phyloP scores from a whole-genome alignment of 495 filamentous ascomycete genomes.

The Neurospora sp. region DNA sequence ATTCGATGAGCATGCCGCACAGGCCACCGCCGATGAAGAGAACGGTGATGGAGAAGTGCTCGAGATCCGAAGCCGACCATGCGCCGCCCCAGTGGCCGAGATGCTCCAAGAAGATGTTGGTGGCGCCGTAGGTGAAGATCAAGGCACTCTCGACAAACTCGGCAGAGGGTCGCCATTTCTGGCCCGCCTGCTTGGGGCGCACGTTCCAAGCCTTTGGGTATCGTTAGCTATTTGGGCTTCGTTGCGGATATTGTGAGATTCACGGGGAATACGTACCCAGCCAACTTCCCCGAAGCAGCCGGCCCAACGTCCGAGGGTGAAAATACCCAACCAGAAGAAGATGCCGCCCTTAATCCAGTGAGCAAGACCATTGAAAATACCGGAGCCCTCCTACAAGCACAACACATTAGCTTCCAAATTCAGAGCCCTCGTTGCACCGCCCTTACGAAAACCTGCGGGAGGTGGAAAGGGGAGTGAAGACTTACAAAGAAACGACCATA shows the following conservation, averaged over 20 bases:
- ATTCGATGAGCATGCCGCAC: constrained; percentile 92
- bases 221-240: constrained; percentile 10
- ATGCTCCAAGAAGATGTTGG: constrained; percentile 91
- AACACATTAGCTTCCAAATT: neutral
- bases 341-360: constrained; percentile 97
- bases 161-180: constrained; percentile 59
- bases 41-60: constrained; percentile 86
- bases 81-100: constrained; percentile 56
- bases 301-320: constrained; percentile 83
- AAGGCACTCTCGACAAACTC: constrained; percentile 84
- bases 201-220: constrained; percentile 68
- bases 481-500: constrained; percentile 49
- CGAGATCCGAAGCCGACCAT: constrained; percentile 73
- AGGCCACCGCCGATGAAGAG: constrained; percentile 94
- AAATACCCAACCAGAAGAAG: constrained; percentile 87
- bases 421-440: constrained; percentile 39
- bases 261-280: constrained; percentile 46
- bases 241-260: neutral
- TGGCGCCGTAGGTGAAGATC: constrained; percentile 80
- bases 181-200: constrained; percentile 53
- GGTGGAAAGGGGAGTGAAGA: constrained; percentile 1
- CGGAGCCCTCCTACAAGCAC: constrained; percentile 12
- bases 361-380: constrained; percentile 65
- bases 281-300: constrained; percentile 86
- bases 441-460: neutral